Evolutionary conservation across 2,329 filamentous ascomycete genomes (phyloP).

Genomic region (Cercospora sesami): DNA sequence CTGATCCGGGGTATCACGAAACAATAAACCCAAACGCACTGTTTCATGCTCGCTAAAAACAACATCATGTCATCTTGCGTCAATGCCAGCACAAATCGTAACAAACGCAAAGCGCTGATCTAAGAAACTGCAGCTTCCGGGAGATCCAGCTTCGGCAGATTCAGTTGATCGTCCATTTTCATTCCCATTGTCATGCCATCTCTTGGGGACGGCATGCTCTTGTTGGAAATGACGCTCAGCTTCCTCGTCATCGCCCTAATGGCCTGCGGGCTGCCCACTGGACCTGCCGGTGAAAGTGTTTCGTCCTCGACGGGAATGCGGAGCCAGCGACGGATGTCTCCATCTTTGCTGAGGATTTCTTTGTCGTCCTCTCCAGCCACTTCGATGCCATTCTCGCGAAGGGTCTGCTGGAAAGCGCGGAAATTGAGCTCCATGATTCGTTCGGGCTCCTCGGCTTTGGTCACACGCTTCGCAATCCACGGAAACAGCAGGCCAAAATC

Average conservation of each 20-base stretch:
- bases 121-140: constrained; percentile 19
- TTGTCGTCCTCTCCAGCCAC: constrained; percentile 45
- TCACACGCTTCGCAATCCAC: constrained; percentile 56
- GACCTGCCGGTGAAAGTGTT: constrained; percentile 12
- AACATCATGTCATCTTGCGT: background rate
- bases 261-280: constrained; percentile 20
- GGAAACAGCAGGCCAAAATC: constrained; percentile 84
- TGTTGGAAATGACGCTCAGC: constrained; percentile 27
- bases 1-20: constrained; percentile 11
- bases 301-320: constrained; percentile 31
- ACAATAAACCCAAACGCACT: background rate
- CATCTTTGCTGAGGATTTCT: constrained; percentile 40
- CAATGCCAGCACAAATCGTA: background rate
- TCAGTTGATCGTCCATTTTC: constrained; percentile 25
- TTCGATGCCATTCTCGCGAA: constrained; percentile 49
- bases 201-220: constrained; percentile 25
- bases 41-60: background rate
- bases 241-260: constrained; percentile 27
- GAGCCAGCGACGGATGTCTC: constrained; percentile 32
- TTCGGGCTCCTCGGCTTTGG: constrained; percentile 66
- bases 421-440: constrained; percentile 80
- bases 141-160: constrained; percentile 18
- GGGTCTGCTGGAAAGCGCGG: constrained; percentile 74
- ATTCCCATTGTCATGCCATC: constrained; percentile 35
- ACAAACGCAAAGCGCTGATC: background rate